Base-by-base conservation (phyloP, 2,329 filamentous ascomycete genomes). In the Cladophialophora yegresii region DNA sequence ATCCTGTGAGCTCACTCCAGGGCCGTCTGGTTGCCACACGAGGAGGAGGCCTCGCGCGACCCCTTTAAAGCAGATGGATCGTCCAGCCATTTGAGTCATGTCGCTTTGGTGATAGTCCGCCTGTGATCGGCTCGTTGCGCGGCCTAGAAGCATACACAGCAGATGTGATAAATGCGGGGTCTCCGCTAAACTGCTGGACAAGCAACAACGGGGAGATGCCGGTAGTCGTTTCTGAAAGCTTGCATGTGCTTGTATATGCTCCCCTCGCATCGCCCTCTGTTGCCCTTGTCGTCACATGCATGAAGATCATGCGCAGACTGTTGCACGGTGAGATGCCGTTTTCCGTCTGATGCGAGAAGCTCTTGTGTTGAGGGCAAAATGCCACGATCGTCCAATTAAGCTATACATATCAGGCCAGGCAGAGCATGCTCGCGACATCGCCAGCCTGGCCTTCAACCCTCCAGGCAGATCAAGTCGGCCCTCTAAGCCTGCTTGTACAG, bases 141-240 rank as follows among this genome's bases (percentile, higher is more conserved):
- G 49, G 12, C 51, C n/a, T 30, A 4, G 36, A n/a, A n/a, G 8
- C 36, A 16, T 3, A 8, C 36, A n/a, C 26, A 54, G 26, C 10
- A 22, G 12, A 13, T 26, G n/a, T 8, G 28, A 54, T 12, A n/a
- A 54, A 30, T 30, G 51, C 51, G 51, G 51, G 51, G 51, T 33
- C 28, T 28, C 51, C 47, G 22, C 47, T 12, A 10, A 13, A 12
- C 5, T 16, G n/a, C 28, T 33, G 28, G 13, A 30, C 5, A 16
- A 33, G 51, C 23, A 13, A 20, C 51, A 13, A 51, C 51, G 51
- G 51, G 28, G 51, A 54, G 28, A 54, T 54, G 51, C 51, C 51
- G 51, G 16, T 28, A 28, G 51, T 8, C n/a, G 51, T 33, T 33
- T 28, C 16, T 26, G 22, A 26, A 13, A 23, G 13, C 7, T 13